Base-by-base conservation (phyloP, 306 rosid genomes). In the Quercus wislizeni region DNA sequence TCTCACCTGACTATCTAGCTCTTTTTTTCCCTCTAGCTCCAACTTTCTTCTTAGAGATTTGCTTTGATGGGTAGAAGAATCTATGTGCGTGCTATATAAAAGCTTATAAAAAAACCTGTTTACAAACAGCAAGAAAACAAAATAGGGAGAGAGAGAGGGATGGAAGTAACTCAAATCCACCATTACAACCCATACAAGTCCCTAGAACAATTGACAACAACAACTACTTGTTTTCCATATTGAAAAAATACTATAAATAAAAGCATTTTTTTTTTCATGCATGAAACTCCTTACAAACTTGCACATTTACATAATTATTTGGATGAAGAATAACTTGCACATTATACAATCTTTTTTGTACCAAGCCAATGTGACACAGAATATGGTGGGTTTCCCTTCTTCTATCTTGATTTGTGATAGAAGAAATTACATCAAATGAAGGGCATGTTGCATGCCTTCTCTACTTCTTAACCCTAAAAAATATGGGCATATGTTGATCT, bases 401-500 rank as follows among this genome's bases (percentile, higher is more conserved):
- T 72, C 79, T 64, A 30, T 18, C 31, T 74, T 82, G 43, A 38
- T 59, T 62, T 75, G 14, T 23, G 84, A 67, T 62, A 64, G 62
- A 85, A 79, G 64, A 81, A 79, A 83, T 81, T 70, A 78, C 82
- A 82, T 63, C 74, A 82, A 63, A 67, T 79, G 71, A 75, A 57
- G 51, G 64, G 10, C n/a, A 52, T 56, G 4, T 20, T 78, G 27
- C 79, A 80, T 43, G 41, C 59, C 69, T 55, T 64, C 76, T 15
- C 74, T 81, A 83, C 75, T 73, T 62, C 56, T 71, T 55, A 85
- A 73, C 86, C 86, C 78, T 69, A 33, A 71, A 83, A 82, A 84
- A 72, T 73, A 59, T 76, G 86, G 80, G 75, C 79, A 67, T 52
- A 67, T 74, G 74, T 79, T 71, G 77, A 67, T 61, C 76, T 80